phyloP scores from a whole-genome alignment of 768 basidiomycete genomes.

The Lentinula raphanica region DNA sequence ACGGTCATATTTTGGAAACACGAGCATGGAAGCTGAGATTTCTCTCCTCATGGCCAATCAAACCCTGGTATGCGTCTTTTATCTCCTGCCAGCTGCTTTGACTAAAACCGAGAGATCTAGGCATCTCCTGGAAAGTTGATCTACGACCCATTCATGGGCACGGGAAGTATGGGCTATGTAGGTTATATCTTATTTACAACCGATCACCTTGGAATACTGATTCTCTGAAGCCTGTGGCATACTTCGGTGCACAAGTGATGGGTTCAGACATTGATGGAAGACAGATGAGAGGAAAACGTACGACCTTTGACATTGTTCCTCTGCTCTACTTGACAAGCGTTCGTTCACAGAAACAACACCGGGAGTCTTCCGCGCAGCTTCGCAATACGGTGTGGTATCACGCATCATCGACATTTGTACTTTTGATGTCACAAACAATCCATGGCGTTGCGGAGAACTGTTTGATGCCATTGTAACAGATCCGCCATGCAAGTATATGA shows the following conservation, averaged over 20 bases:
- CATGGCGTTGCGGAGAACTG: conserved; percentile 83
- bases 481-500: conserved; percentile 70
- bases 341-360: conserved; percentile 37
- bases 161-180: conserved; percentile 88
- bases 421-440: conserved; percentile 88
- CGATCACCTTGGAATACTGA: not conserved
- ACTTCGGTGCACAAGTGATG: conserved; percentile 82
- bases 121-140: conserved; percentile 84
- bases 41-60: conserved; percentile 97
- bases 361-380: conserved; percentile 75
- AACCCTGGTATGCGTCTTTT: conserved; percentile 56
- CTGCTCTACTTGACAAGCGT: not conserved
- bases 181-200: conserved; percentile 15
- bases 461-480: conserved; percentile 95
- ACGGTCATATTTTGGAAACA: conserved; percentile 87
- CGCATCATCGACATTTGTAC: conserved; percentile 81
- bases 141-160: conserved; percentile 95
- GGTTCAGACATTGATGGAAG: conserved; percentile 97
- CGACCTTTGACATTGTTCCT: conserved; percentile 7
- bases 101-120: conserved; percentile 30
- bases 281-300: conserved; percentile 93
- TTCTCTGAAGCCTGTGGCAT: conserved; percentile 63
- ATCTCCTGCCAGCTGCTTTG: not conserved
- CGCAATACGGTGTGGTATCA: conserved; percentile 73
- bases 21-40: conserved; percentile 96